Percentiles rank a stretch among this genome's conserved stretches.
phyloP scores from a whole-genome alignment of 1,284 basidiomycete species.

The Lignosus rhinocerotis region DNA sequence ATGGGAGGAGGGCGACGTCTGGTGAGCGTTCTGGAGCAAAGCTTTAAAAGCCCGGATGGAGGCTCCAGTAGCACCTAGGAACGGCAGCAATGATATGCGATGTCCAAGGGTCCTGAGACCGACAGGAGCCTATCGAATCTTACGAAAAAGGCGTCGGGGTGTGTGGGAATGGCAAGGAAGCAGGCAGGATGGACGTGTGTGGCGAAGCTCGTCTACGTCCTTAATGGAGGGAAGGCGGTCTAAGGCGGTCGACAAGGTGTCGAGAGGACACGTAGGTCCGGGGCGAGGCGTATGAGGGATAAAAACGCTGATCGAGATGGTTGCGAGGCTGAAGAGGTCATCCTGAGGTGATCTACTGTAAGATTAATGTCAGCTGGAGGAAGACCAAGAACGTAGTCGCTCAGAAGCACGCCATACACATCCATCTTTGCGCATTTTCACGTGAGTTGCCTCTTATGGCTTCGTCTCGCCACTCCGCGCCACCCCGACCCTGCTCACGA shows the following conservation, averaged over 20 bases:
- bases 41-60: slow-evolving; percentile 6
- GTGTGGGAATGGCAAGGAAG: slow-evolving; percentile 5
- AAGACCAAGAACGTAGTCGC: slow-evolving; percentile 11
- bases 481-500: neutral
- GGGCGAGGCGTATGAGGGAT: neutral
- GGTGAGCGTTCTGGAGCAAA: slow-evolving; percentile 5
- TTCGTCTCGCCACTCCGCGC: too few species aligned
- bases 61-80: slow-evolving; percentile 13
- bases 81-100: slow-evolving; percentile 10
- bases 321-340: neutral
- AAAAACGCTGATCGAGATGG: neutral
- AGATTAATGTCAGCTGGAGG: neutral
- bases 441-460: slow-evolving; percentile 15
- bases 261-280: neutral
- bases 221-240: neutral
- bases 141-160: slow-evolving; percentile 10
- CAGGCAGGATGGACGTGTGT: neutral
- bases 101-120: slow-evolving; percentile 22
- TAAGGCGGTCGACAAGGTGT: neutral
- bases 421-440: slow-evolving; percentile 21
- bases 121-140: slow-evolving; percentile 11
- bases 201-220: neutral
- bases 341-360: neutral
- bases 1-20: slow-evolving; percentile 2
- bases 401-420: slow-evolving; percentile 23